A percentile compares a stretch with the other conserved stretches of the same genome.
phyloP scores from a whole-genome alignment of 2,329 filamentous ascomycete species.

The Trichoderma semiorbis region DNA sequence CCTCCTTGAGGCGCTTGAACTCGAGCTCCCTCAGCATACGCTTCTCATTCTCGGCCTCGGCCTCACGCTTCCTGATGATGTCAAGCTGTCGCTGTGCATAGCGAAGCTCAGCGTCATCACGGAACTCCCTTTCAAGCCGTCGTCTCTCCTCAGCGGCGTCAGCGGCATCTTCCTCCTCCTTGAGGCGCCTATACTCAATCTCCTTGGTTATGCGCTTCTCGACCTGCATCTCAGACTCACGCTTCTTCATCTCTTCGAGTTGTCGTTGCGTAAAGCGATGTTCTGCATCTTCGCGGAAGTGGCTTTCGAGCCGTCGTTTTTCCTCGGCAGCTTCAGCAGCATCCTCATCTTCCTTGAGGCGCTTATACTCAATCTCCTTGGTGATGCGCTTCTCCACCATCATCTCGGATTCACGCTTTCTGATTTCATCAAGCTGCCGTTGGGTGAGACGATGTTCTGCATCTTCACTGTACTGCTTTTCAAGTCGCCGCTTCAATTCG shows the following conservation, averaged over 20 bases:
- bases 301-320: not conserved
- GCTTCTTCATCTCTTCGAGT: not conserved
- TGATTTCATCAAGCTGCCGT: constrained; percentile 47
- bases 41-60: not conserved
- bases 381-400: constrained; percentile 51
- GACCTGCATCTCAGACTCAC: not conserved
- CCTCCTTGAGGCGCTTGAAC: not conserved
- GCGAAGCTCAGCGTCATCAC: not conserved
- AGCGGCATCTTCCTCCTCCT: not conserved
- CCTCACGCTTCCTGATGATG: not conserved
- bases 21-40: constrained; percentile 33
- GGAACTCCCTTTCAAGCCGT: not conserved
- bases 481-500: constrained; percentile 26
- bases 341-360: not conserved
- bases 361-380: constrained; percentile 45
- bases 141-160: constrained; percentile 16
- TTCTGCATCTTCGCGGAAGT: not conserved
- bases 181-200: constrained; percentile 24
- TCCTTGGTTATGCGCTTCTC: constrained; percentile 28
- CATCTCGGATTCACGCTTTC: constrained; percentile 43
- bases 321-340: not conserved
- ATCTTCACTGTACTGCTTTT: constrained; percentile 43
- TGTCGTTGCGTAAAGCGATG: not conserved
- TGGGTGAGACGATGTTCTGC: constrained; percentile 50
- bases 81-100: not conserved